Base-by-base conservation (phyloP, 2,329 filamentous ascomycete genomes). In the Exophiala bonariae region DNA sequence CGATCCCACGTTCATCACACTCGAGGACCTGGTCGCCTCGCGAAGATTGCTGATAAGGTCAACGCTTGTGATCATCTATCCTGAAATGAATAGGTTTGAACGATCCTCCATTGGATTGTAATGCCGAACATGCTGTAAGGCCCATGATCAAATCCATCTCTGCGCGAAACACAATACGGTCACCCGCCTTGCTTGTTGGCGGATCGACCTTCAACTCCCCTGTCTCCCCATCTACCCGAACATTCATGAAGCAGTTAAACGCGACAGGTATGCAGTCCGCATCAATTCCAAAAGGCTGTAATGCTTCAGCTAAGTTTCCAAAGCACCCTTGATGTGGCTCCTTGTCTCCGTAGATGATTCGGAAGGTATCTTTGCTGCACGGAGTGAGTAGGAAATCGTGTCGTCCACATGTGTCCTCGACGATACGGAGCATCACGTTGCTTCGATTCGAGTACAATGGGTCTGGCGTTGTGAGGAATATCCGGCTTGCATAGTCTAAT, bases 201-300 rank as follows among this genome's bases (percentile, higher is more conserved):
- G 58, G 55, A 17, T 55, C 18, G 11, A 61, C 57, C 26, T 47
- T 56, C 31, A 61, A 41, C 28, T 53, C 49, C 9, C 57, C 58
- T 10, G 54, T 59, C 14, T 50, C 30, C 3, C 53, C 52, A 49
- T 59, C 56, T n/a, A 61, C 44, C 17, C 52, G 49, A 11, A 61
- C 58, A 19, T 61, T 59, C 59, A 61, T 61, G 32, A 61, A 60
- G 40, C 57, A 59, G 26, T 61, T 61, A 47, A 61, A 60, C 2
- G 59, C 54, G 26, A 49, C 55, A 17, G 59, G 59, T 10, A 60
- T 56, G 8, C 50, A 43, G 32, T 59, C 58, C 18, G 56, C 44
- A 3, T 41, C 34, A 17, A 60, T 57, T 14, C 57, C 56, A 26
- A 44, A 56, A 13, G 30, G 36, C 32, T 47, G 31, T 14, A 61